These are phyloP conservation scores for Rhynchospora pubera DNA, from an alignment of 176 grass and related monocot genomes.

Conservation along the genomic window DNA sequence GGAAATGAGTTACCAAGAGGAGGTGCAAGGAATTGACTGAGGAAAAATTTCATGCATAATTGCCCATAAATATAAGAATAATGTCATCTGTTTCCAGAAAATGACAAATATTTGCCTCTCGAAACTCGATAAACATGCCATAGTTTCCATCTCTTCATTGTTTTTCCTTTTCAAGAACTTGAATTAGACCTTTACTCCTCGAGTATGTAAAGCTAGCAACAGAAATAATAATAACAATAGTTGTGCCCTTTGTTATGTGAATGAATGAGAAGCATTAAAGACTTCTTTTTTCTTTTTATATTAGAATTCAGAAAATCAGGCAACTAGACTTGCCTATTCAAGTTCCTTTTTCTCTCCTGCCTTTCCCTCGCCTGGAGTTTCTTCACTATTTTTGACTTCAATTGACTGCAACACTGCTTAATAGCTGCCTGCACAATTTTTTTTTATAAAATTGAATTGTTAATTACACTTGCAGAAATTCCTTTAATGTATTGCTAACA, in stretches of 20 bases:
- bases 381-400: slow-evolving; percentile 95
- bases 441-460: neutral
- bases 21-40: neutral
- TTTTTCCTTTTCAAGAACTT: neutral
- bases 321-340: slow-evolving; percentile 44
- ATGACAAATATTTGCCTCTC: neutral
- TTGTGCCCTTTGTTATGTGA: neutral
- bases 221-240: neutral
- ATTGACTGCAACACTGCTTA: slow-evolving; percentile 87
- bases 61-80: neutral
- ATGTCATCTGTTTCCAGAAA: neutral
- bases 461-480: neutral
- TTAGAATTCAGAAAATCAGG: neutral
- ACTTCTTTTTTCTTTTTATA: neutral
- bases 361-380: slow-evolving; percentile 84
- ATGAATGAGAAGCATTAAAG: neutral
- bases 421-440: slow-evolving; percentile 52
- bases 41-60: neutral
- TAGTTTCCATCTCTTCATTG: neutral
- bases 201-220: neutral
- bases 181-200: neutral
- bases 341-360: slow-evolving; percentile 88
- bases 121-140: neutral
- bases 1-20: neutral
- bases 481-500: neutral